Base-by-base conservation (phyloP, 768 basidiomycete species). In the Coprinopsis cinerea region DNA sequence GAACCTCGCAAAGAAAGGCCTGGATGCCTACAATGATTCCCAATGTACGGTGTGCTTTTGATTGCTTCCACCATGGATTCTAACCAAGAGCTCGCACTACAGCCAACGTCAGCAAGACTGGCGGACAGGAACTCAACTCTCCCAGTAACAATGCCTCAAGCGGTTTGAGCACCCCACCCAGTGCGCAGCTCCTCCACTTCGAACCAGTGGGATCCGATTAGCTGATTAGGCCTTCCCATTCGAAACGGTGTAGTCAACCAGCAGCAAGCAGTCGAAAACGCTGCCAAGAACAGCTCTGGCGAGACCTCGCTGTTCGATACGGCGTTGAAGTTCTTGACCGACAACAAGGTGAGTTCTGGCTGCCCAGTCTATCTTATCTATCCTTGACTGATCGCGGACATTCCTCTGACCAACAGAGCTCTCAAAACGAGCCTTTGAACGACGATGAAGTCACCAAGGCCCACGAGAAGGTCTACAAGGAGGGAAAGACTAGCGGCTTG, bases 1-100 rank as follows among this genome's bases (percentile, higher is more conserved):
- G 58, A 79, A 78, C 51, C 63, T 90, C 56, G 89, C 86, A 9
- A 83, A 88, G 65, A 64, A 89, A 64, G 79, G 81, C 54, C 64
- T 76, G 56, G 64, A 77, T 32, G 70, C 79, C 61, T 81, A 81
- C 67, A 66, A 70, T 56, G 59, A 70, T 24, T 77, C 73, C 15
- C 75, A 80, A 14, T 64, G 74, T 76, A 54, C 61, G 66, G 53
- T 48, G 24, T 22, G 39, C 47, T 47, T 26, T 51, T 49, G n/a
- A 34, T 53, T 27, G 22, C 18, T 23, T 27, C 20, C 35, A 52
- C 56, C 53, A 44, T 44, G 44, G 36, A 53, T 55, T 53, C 51
- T 51, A 32, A 47, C 57, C 63, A 39, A 61, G 51, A 50, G 44
- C 48, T 28, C 22, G 32, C 18, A 51, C 49, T 47, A 36, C 41